phyloP scores from a whole-genome alignment of 2,329 filamentous ascomycete genomes.

The Bisporella sp. region DNA sequence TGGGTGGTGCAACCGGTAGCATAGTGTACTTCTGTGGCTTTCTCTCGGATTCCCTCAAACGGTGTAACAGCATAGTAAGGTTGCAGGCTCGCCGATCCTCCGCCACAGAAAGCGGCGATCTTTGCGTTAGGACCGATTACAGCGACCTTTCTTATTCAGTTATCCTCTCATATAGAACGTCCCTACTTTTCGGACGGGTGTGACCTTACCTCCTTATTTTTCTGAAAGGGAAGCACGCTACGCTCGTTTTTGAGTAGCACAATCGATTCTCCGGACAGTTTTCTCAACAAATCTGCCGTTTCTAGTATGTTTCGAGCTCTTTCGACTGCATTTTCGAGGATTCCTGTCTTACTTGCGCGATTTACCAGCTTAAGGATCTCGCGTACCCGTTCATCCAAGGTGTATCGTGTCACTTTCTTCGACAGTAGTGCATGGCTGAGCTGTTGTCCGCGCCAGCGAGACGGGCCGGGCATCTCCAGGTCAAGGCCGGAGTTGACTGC shows the following conservation, averaged over 20 bases:
- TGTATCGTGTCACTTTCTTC: slow-evolving; percentile 6
- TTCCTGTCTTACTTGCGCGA: slow-evolving; percentile 13
- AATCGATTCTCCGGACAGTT: slow-evolving; percentile 49
- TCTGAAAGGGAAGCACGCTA: slow-evolving; percentile 42
- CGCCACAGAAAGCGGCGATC: slow-evolving; percentile 49
- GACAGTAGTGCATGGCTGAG: slow-evolving; percentile 7
- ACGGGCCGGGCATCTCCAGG: slow-evolving; percentile 51
- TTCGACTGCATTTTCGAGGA: slow-evolving; percentile 11
- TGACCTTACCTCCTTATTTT: slow-evolving; percentile 34
- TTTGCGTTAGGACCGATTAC: slow-evolving; percentile 51
- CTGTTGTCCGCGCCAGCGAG: slow-evolving; percentile 6
- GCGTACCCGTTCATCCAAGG: slow-evolving; percentile 10
- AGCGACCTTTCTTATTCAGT: slow-evolving; percentile 8
- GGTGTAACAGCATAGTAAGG: slow-evolving; percentile 64
- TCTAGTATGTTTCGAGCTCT: slow-evolving; percentile 17
- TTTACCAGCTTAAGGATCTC: slow-evolving; percentile 13
- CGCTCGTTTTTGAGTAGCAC: slow-evolving; percentile 58
- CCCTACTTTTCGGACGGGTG: slow-evolving; percentile 1
- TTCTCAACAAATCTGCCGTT: slow-evolving; percentile 37
- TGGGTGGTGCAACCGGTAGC: slow-evolving; percentile 56
- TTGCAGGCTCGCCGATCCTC: slow-evolving; percentile 52
- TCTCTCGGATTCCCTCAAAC: slow-evolving; percentile 57
- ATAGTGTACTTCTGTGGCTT: slow-evolving; percentile 39
- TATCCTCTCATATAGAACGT: background rate
- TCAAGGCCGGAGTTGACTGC: slow-evolving; percentile 43